Conservation (phyloP, 805 yeast species). For the Wickerhamomyces mucosus region DNA sequence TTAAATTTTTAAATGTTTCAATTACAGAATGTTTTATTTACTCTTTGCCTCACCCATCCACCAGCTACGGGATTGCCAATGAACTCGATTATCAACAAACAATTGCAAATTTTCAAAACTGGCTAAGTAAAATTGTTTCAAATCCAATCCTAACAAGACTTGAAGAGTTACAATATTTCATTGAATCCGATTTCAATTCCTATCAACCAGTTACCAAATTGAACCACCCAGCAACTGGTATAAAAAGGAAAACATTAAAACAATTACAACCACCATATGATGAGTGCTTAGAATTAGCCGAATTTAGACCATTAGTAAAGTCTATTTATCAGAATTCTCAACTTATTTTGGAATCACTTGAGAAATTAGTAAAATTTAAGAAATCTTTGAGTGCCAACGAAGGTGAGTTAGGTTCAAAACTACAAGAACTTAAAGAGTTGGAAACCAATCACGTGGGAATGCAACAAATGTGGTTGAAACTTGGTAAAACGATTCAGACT, state of each 20-base stretch:
- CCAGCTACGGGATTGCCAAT: slow-evolving; percentile 77
- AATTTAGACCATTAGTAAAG: slow-evolving; percentile 81
- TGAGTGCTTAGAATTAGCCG: slow-evolving; percentile 70
- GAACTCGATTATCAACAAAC: slow-evolving; percentile 66
- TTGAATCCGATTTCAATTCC: slow-evolving; percentile 62
- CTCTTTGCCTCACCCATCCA: slow-evolving; percentile 64
- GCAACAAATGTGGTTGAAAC: slow-evolving; percentile 68
- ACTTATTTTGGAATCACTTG: slow-evolving; percentile 44
- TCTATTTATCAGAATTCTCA: slow-evolving; percentile 52
- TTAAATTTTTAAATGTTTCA: slow-evolving; percentile 67
- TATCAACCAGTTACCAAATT: slow-evolving; percentile 42
- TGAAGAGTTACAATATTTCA: slow-evolving; percentile 79
- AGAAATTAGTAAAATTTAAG: slow-evolving; percentile 38
- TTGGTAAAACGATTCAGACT: slow-evolving; percentile 57
- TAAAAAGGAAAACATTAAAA: slow-evolving; percentile 81
- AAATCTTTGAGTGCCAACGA: slow-evolving; percentile 45
- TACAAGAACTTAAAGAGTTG: slow-evolving; percentile 28
- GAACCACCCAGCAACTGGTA: slow-evolving; percentile 69
- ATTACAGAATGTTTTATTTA: slow-evolving; percentile 93
- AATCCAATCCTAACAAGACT: slow-evolving; percentile 80
- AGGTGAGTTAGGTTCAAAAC: slow-evolving; percentile 37
- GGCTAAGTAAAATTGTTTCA: slow-evolving; percentile 68
- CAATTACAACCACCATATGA: slow-evolving; percentile 91
- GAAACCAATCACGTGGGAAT: slow-evolving; percentile 61
- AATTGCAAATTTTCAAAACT: slow-evolving; percentile 55